These are phyloP conservation scores for Populus hybrid DNA, from an alignment of 441 rosid genomes.

Conservation along the genomic window DNA sequence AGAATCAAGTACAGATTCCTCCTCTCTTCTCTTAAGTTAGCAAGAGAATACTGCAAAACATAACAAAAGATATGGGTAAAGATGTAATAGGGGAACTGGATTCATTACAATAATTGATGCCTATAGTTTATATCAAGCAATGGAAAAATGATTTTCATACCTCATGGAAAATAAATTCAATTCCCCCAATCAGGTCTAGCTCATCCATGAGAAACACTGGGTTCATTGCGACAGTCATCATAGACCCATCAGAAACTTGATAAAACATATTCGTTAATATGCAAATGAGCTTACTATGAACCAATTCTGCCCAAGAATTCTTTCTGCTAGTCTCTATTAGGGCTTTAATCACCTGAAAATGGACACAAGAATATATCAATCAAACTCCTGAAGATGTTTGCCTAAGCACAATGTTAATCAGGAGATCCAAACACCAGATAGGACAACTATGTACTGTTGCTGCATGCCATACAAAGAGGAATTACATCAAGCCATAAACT, in stretches of 20 bases:
- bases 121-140: neutral
- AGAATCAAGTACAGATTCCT: slow-evolving; percentile 86
- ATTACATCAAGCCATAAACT: neutral
- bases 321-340: slow-evolving; percentile 67
- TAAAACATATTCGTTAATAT: slow-evolving; percentile 93
- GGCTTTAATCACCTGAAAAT: slow-evolving; percentile 76
- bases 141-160: slow-evolving; percentile 32
- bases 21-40: slow-evolving; percentile 85
- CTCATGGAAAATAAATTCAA: slow-evolving; percentile 88
- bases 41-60: slow-evolving; percentile 80
- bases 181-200: slow-evolving; percentile 95
- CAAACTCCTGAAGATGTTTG: neutral
- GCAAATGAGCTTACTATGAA: slow-evolving; percentile 89
- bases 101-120: neutral
- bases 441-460: neutral
- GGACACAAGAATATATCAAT: slow-evolving; percentile 14
- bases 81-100: neutral
- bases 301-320: slow-evolving; percentile 97
- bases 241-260: slow-evolving; percentile 56
- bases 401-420: neutral
- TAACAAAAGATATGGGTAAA: neutral
- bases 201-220: slow-evolving; percentile 20
- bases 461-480: neutral
- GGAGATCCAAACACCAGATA: neutral
- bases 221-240: slow-evolving; percentile 35